Conservation (phyloP, 2,329 filamentous ascomycete species). For the Penicillium sp. region DNA sequence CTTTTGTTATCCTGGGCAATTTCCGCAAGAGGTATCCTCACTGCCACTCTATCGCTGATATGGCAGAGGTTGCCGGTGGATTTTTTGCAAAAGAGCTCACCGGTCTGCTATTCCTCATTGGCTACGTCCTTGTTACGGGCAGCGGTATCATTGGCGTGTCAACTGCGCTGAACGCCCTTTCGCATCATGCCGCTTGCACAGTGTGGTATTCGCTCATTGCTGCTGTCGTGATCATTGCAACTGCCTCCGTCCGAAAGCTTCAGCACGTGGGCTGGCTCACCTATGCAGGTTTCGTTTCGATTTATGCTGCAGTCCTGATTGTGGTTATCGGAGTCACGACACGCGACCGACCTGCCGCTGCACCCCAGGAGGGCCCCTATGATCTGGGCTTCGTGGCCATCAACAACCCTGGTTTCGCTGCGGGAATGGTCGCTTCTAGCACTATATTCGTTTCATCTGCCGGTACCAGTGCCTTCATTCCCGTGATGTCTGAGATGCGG, state of each 20-base stretch:
- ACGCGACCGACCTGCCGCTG: constrained; percentile 59
- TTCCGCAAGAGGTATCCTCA: constrained; percentile 52
- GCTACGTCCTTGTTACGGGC: constrained; percentile 57
- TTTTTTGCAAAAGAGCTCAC: constrained; percentile 53
- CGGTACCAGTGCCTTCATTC: constrained; percentile 61
- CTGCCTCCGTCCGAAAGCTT: constrained; percentile 52
- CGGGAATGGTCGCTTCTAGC: constrained; percentile 57
- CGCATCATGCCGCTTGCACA: constrained; percentile 59
- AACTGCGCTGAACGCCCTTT: constrained; percentile 60
- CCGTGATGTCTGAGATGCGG: constrained; percentile 65
- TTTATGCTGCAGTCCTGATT: constrained; percentile 61
- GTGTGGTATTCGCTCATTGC: constrained; percentile 58
- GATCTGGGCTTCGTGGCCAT: constrained; percentile 61
- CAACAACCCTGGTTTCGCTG: constrained; percentile 57
- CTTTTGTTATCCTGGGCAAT: constrained; percentile 50
- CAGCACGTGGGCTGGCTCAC: constrained; percentile 62
- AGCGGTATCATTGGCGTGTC: constrained; percentile 61
- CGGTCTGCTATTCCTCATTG: constrained; percentile 58
- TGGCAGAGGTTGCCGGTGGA: constrained; percentile 59
- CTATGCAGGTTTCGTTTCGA: constrained; percentile 59
- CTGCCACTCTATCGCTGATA: constrained; percentile 58
- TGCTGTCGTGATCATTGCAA: constrained; percentile 47
- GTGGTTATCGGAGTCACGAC: constrained; percentile 61
- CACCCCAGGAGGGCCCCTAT: constrained; percentile 58
- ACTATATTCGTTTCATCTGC: constrained; percentile 62